Conservation (phyloP, 139 green algal genomes). For the Zygnema cylindricum region DNA sequence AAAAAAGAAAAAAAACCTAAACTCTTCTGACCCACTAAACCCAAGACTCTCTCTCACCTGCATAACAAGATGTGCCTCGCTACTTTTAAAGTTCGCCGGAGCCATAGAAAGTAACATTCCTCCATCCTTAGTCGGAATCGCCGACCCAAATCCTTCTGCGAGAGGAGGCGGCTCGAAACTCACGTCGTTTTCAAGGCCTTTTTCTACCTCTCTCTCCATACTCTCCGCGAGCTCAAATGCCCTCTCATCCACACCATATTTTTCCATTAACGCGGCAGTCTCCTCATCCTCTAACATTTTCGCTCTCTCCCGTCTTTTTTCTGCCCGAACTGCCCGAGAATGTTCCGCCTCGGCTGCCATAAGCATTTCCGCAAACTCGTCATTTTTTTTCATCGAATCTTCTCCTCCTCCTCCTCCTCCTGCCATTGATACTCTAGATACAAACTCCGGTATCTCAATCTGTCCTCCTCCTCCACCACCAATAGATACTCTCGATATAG, state of each 20-base stretch:
- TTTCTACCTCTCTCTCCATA: neutral
- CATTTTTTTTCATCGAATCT: neutral
- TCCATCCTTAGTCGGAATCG: slow-evolving; percentile 20
- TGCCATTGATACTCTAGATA: neutral
- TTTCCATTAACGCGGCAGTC: slow-evolving; percentile 37
- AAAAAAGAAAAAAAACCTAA: neutral
- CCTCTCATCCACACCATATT: slow-evolving; percentile 39
- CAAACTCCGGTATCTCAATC: neutral
- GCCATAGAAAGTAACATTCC: slow-evolving; percentile 40
- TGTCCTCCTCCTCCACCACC: no score
- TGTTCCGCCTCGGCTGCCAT: slow-evolving; percentile 21
- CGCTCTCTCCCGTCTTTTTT: slow-evolving; percentile 3
- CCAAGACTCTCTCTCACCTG: slow-evolving; percentile 32
- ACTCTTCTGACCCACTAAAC: slow-evolving; percentile 4
- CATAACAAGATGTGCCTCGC: slow-evolving; percentile 34
- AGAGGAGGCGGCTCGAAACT: slow-evolving; percentile 31
- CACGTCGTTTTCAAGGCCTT: neutral
- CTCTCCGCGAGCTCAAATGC: slow-evolving; percentile 15
- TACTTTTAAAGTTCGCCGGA: slow-evolving; percentile 3
- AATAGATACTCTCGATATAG: no score
- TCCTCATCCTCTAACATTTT: slow-evolving; percentile 51
- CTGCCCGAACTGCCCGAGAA: neutral
- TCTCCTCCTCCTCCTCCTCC: neutral
- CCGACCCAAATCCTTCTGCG: slow-evolving; percentile 41
- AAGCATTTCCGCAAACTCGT: slow-evolving; percentile 25